These are phyloP conservation scores for Endoconidiophora laricicola DNA, from an alignment of 2,329 filamentous ascomycete genomes.

Conservation along the genomic window DNA sequence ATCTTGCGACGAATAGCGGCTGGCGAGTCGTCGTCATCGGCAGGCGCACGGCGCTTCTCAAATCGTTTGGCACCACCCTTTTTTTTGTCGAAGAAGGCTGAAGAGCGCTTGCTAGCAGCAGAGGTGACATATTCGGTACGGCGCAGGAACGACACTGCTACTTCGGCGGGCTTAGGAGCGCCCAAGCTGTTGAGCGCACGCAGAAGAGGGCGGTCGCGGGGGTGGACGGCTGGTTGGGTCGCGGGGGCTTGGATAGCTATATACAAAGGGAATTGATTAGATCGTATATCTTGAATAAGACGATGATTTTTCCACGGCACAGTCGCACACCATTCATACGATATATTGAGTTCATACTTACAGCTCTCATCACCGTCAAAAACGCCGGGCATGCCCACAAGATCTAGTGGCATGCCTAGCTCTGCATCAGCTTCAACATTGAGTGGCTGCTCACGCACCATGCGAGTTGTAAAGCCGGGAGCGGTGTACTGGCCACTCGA, in stretches of 20 bases:
- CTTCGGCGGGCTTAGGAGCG: slow-evolving; percentile 60
- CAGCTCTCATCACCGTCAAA: slow-evolving; percentile 92
- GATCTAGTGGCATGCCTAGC: slow-evolving; percentile 89
- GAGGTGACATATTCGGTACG: slow-evolving; percentile 88
- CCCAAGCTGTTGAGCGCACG: slow-evolving; percentile 70
- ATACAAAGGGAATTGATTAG: neutral
- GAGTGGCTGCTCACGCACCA: slow-evolving; percentile 79
- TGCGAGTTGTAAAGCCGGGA: slow-evolving; percentile 72
- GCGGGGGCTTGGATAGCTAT: slow-evolving; percentile 68
- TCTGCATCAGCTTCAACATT: slow-evolving; percentile 97
- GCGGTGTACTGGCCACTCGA: slow-evolving; percentile 77
- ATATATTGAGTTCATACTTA: slow-evolving; percentile 27
- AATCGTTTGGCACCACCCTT: slow-evolving; percentile 13
- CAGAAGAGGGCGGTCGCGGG: slow-evolving; percentile 70
- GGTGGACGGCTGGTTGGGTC: slow-evolving; percentile 54
- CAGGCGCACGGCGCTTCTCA: slow-evolving; percentile 31
- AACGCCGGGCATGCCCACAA: slow-evolving; percentile 86
- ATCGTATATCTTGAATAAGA: neutral
- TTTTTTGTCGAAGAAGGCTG: slow-evolving; percentile 17
- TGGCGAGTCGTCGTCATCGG: slow-evolving; percentile 43
- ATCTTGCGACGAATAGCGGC: slow-evolving; percentile 54
- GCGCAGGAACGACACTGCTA: slow-evolving; percentile 81
- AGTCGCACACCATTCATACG: neutral
- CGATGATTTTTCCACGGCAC: neutral
- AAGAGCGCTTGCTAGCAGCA: slow-evolving; percentile 24